Evolutionary conservation across 495 filamentous ascomycete genomes (phyloP), one percentile per base, ranked within the genome.

Genomic region (Xylaria telfairii): DNA sequence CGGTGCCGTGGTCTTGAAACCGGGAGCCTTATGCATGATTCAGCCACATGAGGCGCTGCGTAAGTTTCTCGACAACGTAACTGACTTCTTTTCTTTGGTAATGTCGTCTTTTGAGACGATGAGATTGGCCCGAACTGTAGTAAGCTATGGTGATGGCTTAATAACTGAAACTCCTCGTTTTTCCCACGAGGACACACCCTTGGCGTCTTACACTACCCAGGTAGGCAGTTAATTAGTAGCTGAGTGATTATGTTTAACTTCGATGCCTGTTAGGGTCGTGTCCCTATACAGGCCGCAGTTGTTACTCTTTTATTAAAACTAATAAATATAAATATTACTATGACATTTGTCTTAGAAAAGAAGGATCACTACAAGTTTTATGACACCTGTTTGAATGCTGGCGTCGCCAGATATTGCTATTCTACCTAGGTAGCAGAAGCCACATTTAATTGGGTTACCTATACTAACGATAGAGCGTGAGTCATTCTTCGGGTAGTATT

Each of bases 91-190:
- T 26, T 4, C 42, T 32, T 30, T 54, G 17, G 28, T 59, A 59
- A 10, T 30, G 10, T 54, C 17, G 24, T 26, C 0, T 32, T 34
- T 26, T 37, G 1, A 34, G 54, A 34, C 28, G 1, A 37, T 7
- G 28, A 24, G 54, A 4, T 15, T 17, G 10, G 6, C n/a, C n/a
- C 5, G 51, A 26, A 4, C 2, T 21, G 21, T 39, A 41, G n/a
- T 19, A 60, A 39, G n/a, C 5, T 24, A 60, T 24, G 21, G 19
- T 41, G 19, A 61, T 21, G 21, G 13, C 26, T 28, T 26, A 41
- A 42, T 13, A 42, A n/a, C 37, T 26, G 59, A 62, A 42, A 62
- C 59, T 42, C 34, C 59, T 62, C 59, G 59, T 62, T 41, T 62
- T 62, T 42, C 21, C 37, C 59, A 62, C 59, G 59, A 42, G 59